Evolutionary conservation across 2,329 filamentous ascomycete species (phyloP), one percentile per base, ranked within the genome.

Genomic region (Claviceps sorghi): DNA sequence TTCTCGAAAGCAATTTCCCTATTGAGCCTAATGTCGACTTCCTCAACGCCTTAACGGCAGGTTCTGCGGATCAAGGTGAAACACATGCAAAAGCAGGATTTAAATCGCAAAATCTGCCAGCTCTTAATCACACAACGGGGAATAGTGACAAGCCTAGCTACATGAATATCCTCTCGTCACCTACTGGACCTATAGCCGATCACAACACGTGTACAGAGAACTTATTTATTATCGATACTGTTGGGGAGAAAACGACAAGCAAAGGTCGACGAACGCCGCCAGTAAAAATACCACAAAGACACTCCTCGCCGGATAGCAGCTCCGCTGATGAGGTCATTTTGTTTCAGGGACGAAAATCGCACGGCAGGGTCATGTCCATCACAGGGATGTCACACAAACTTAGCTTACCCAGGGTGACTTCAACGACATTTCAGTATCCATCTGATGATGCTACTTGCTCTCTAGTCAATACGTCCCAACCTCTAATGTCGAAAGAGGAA

Each of bases 271-370:
- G 49, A 26, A 19, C 10, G 17, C 26, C 46, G 19, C 29, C 51
- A 0, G 42, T 58, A 9, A 30, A 55, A 13, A 53, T 58, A 15
- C 57, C 60, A 15, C 57, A 60, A 9, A 55, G 56, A 40, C 50
- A 56, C 6, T 55, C 49, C 1, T 62, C 60, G 1, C 55, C 57
- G 22, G 60, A 60, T 10, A 62, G 57, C 38, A 62, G 54, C 47
- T 86, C 84, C 0, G 85, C 83, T 60, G 85, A 67, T 11, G 66
- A 95, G 57, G 71, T 88, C 5, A 80, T 89, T 47, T 60, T 87
- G 0, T 88, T 86, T 62, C 76, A 72, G 53, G 81, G 81, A 41
- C 73, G 81, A 53, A 62, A 63, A 60, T 53, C 58, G 60, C 22
- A 53, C 11, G 61, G 59, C 41, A n/a, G 19, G n/a, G 21, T 19